Percentiles rank a stretch among this genome's conserved stretches.
These are phyloP conservation scores for Leptosphaerulina australis DNA, from an alignment of 2,329 filamentous ascomycete genomes.

Conservation along the genomic window DNA sequence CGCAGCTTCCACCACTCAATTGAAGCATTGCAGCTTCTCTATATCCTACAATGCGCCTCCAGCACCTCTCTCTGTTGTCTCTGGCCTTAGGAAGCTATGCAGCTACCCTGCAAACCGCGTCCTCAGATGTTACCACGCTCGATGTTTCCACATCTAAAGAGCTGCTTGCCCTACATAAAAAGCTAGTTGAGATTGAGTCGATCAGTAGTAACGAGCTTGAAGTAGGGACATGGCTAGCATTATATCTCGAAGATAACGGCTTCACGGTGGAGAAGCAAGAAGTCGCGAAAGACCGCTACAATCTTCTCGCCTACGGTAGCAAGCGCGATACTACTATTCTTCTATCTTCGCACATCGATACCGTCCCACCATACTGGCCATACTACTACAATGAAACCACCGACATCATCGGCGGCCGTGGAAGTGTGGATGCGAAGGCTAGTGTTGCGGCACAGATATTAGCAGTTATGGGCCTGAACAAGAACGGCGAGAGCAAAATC, in stretches of 20 bases:
- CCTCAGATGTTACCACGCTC: slow-evolving; percentile 23
- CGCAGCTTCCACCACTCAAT: slow-evolving; percentile 7
- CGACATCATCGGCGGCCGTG: slow-evolving; percentile 69
- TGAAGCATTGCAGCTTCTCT: slow-evolving; percentile 7
- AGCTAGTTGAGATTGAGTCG: slow-evolving; percentile 76
- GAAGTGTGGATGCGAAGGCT: slow-evolving; percentile 68
- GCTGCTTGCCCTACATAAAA: slow-evolving; percentile 75
- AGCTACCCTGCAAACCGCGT: slow-evolving; percentile 3
- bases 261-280: slow-evolving; percentile 69
- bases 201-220: slow-evolving; percentile 71
- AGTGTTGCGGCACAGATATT: slow-evolving; percentile 73
- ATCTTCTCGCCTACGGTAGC: slow-evolving; percentile 72
- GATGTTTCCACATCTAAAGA: slow-evolving; percentile 40
- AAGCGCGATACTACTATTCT: slow-evolving; percentile 64
- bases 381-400: slow-evolving; percentile 62
- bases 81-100: slow-evolving; percentile 21
- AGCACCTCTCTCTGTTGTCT: slow-evolving; percentile 20
- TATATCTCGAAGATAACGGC: slow-evolving; percentile 66
- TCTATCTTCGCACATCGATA: slow-evolving; percentile 84
- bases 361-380: slow-evolving; percentile 70
- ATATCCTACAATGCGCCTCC: slow-evolving; percentile 23
- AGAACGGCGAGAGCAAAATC: slow-evolving; percentile 37
- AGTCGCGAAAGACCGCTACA: slow-evolving; percentile 65
- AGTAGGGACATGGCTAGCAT: slow-evolving; percentile 71
- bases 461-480: slow-evolving; percentile 62